Evolutionary conservation across 805 yeast genomes (phyloP).

Genomic region (Hagleromyces aurorensis): DNA sequence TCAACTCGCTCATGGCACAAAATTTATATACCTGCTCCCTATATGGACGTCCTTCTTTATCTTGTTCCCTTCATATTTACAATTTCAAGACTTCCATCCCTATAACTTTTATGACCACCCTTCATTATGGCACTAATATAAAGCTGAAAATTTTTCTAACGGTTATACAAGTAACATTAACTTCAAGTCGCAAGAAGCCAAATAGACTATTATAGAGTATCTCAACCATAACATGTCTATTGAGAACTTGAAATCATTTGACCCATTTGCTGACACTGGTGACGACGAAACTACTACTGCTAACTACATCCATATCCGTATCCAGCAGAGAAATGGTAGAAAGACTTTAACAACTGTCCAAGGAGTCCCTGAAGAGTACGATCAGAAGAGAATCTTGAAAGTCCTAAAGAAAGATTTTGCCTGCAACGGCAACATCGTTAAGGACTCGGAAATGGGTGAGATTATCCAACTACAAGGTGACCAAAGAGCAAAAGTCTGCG

Average conservation of each 20-base stretch:
- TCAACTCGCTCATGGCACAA: slow-evolving; percentile 31
- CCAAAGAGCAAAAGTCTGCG: slow-evolving; percentile 94
- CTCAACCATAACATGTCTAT: slow-evolving; percentile 44
- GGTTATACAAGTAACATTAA: too few species aligned
- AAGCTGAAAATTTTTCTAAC: slow-evolving; percentile 5
- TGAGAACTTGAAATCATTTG: slow-evolving; percentile 82
- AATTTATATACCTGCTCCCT: slow-evolving; percentile 1
- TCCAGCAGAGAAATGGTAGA: slow-evolving; percentile 99
- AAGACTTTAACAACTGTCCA: slow-evolving; percentile 97
- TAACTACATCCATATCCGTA: slow-evolving; percentile 94
- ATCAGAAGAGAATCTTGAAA: slow-evolving; percentile 84
- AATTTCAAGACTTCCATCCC: not conserved
- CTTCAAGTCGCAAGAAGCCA: slow-evolving; percentile 1
- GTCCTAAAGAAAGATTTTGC: slow-evolving; percentile 97
- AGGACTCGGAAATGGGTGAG: slow-evolving; percentile 93
- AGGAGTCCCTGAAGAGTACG: slow-evolving; percentile 94
- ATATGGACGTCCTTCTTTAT: not conserved
- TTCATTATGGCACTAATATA: slow-evolving; percentile 1
- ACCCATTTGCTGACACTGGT: slow-evolving; percentile 99
- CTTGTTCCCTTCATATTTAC: not conserved
- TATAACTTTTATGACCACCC: not conserved
- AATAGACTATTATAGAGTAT: not conserved
- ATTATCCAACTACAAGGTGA: slow-evolving; percentile 98
- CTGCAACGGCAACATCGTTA: slow-evolving; percentile 96
- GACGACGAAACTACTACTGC: slow-evolving; percentile 96